phyloP scores from a whole-genome alignment of 1,139 yeast species.

The Debaryomycetaceae sp. region DNA sequence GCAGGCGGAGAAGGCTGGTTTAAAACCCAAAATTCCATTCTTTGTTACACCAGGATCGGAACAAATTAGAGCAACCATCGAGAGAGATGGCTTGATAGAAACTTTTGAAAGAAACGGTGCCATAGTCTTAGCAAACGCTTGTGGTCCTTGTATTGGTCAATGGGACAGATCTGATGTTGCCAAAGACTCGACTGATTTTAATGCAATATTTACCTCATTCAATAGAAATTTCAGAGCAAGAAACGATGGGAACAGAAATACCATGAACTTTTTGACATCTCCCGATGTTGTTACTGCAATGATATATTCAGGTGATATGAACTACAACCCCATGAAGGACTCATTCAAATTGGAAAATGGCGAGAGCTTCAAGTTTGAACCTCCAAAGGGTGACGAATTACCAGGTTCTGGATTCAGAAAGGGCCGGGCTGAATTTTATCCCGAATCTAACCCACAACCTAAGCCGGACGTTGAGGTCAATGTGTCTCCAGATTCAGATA shows the following conservation, averaged over 20 bases:
- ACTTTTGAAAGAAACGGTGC: conserved; percentile 86
- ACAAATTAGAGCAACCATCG: conserved; percentile 95
- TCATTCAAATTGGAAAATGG: conserved; percentile 65
- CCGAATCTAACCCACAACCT: conserved; percentile 74
- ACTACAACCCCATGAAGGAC: conserved; percentile 85
- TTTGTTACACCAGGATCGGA: conserved; percentile 99
- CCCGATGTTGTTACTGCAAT: conserved; percentile 97
- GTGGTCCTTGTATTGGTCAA: conserved; percentile 99
- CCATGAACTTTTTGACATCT: conserved; percentile 94
- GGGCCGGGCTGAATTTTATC: conserved; percentile 84
- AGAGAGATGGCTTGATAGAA: conserved; percentile 84
- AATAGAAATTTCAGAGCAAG: conserved; percentile 96
- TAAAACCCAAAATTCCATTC: conserved; percentile 89
- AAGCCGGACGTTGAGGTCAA: conserved; percentile 63
- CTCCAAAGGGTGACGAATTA: conserved; percentile 81
- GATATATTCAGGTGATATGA: conserved; percentile 88
- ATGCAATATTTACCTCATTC: conserved; percentile 91
- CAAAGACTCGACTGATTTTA: conserved; percentile 60
- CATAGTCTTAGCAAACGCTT: conserved; percentile 89
- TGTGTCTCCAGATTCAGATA: conserved; percentile 71
- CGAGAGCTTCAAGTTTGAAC: conserved; percentile 63
- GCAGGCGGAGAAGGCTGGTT: conserved; percentile 82
- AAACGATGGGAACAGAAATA: conserved; percentile 95
- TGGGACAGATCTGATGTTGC: conserved; percentile 82
- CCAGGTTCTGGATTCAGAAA: conserved; percentile 76